Percentiles rank a stretch among this genome's conserved stretches.
phyloP scores from a whole-genome alignment of 1,284 basidiomycete species.

The Microbotryum saponariae region DNA sequence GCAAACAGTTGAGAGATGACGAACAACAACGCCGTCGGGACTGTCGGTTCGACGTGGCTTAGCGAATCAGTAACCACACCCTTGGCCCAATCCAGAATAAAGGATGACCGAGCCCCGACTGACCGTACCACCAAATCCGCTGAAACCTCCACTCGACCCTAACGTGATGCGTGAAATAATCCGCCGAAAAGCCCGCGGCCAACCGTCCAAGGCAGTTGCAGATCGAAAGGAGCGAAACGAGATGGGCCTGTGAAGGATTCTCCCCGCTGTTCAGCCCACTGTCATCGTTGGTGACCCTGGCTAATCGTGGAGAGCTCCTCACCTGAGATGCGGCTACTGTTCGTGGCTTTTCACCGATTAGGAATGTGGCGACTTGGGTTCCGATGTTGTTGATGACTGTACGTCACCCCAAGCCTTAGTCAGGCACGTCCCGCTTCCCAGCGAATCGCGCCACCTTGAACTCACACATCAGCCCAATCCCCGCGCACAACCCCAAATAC shows the following conservation, averaged over 20 bases:
- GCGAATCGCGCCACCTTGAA: background rate
- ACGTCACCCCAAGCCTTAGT: background rate
- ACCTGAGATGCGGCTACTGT: background rate
- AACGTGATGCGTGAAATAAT: conserved; percentile 13
- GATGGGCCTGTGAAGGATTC: conserved; percentile 1
- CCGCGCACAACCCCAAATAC: conserved; percentile 15
- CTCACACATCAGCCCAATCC: conserved; percentile 21
- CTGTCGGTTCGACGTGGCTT: background rate
- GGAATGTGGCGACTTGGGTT: conserved; percentile 12
- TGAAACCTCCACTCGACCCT: conserved; percentile 9
- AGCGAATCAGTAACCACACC: background rate
- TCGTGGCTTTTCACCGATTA: background rate
- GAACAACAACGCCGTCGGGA: conserved; percentile 15
- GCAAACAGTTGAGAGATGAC: conserved; percentile 21
- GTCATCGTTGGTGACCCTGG: too few relatives aligned
- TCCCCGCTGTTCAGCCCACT: background rate
- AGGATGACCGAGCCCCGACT: background rate
- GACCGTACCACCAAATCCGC: conserved; percentile 21
- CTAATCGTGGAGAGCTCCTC: background rate
- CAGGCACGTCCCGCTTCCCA: background rate
- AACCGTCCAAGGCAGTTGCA: conserved; percentile 18
- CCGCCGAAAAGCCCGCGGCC: conserved; percentile 13
- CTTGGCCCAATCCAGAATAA: background rate
- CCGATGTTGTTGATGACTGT: conserved; percentile 27
- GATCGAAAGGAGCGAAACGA: conserved; percentile 22